A percentile compares a stretch with the other conserved stretches of the same genome.
Conservation (phyloP, 106 monocot species). For the Iris macrosiphon region DNA sequence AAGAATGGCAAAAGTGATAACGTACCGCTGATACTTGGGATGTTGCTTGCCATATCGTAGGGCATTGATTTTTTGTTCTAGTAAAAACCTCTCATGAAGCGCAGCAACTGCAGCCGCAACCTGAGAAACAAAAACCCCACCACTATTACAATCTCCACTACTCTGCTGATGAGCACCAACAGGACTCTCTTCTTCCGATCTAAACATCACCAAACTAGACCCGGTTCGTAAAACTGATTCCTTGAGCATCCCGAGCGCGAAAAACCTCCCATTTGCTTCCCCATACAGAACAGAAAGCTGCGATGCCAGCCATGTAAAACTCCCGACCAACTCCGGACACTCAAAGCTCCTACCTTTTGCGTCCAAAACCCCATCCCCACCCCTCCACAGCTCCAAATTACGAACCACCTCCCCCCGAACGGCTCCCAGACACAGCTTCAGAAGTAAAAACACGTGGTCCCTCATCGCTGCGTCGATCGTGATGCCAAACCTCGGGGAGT, state of each 20-base stretch:
- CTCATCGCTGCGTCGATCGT: conserved; percentile 56
- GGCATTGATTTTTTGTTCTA: conserved; percentile 56
- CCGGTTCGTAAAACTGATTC: conserved; percentile 48
- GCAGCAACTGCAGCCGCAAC: conserved; percentile 81
- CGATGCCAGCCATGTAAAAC: conserved; percentile 56
- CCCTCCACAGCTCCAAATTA: conserved; percentile 18
- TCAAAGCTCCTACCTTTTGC: conserved; percentile 23
- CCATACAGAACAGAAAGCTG: conserved; percentile 82
- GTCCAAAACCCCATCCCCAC: conserved; percentile 21
- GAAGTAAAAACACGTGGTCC: conserved; percentile 65
- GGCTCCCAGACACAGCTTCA: conserved; percentile 72
- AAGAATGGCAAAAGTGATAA: background rate
- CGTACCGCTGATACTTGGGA: conserved; percentile 61
- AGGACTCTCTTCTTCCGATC: conserved; percentile 2
- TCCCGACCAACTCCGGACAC: conserved; percentile 49
- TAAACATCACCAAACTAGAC: conserved; percentile 33
- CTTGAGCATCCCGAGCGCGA: conserved; percentile 54
- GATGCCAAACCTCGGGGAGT: conserved; percentile 56
- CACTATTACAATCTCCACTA: background rate
- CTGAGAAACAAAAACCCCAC: conserved; percentile 66
- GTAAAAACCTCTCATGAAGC: conserved; percentile 57
- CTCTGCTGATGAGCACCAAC: too few species aligned
- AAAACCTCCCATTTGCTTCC: conserved; percentile 40
- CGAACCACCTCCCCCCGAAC: conserved; percentile 38
- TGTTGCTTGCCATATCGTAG: conserved; percentile 25